Evolutionary conservation across 1,284 basidiomycete genomes (phyloP), one percentile per base, ranked within the genome.

Genomic region (Irpex sp.): DNA sequence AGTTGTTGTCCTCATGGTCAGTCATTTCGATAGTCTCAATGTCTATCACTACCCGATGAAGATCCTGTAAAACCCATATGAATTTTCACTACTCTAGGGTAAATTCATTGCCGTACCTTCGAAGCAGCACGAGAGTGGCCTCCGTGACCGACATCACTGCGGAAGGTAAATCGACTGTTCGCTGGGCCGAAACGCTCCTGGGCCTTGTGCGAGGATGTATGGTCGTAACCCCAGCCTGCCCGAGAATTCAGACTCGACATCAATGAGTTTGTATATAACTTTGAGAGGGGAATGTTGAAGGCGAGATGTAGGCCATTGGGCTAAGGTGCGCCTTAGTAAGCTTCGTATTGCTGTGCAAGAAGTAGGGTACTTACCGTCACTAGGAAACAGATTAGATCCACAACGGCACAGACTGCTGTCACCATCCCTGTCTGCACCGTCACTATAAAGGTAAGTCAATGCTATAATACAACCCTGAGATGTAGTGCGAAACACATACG

Each of bases 351-450:
- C 13, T 17, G 54, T 33, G 39, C 11, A 43, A 15, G 15, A 11
- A 11, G 15, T 43, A 9, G 11, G 13, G 11, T 11, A 56, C 54
- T 56, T 33, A 72, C 71, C 3, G 66, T 68, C 11, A 64, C 71
- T 33, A 75, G 60, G 67, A 74, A 76, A 17, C 71, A 49, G 15
- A 74, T 63, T 7, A 75, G 63, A 57, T 75, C 74, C 13, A 71
- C 53, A 21, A 68, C 68, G 0, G 75, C 74, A 57, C 71, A 74
- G 5, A 75, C 21, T 1, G 74, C 70, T 5, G 74, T 76, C 59
- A 76, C 65, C n/a, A 73, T 47, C 17, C 74, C 74, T 3, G 74
- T 75, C 60, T 75, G 74, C 5, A 76, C 70, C 9, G 75, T 75
- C 21, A 73, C 75, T 76, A 53, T 31, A 5, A 35, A 33, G 21